Percentiles rank a stretch among this genome's conserved stretches.
phyloP scores from a whole-genome alignment of 495 filamentous ascomycete species.

The Darksidea phi region DNA sequence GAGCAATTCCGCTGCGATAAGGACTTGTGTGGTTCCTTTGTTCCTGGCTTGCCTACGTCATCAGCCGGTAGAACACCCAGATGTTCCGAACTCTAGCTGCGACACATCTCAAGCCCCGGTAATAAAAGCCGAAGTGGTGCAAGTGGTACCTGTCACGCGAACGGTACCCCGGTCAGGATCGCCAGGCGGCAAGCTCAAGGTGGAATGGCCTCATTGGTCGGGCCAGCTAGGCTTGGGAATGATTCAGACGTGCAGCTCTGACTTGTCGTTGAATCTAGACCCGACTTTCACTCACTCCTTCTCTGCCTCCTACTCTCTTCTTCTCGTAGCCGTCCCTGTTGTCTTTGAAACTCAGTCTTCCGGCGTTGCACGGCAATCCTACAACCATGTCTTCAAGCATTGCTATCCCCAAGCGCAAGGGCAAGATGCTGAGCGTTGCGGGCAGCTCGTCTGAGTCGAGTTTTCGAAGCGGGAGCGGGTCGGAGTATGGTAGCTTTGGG shows the following conservation, averaged over 20 bases:
- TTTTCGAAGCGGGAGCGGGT: not conserved
- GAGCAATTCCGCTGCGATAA: too few species aligned
- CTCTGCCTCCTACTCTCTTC: not conserved
- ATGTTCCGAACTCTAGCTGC: too few species aligned
- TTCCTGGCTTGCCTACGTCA: too few species aligned
- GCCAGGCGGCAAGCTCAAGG: constrained; percentile 5
- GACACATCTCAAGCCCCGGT: not conserved
- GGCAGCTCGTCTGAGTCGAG: not conserved
- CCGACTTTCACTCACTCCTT: not conserved
- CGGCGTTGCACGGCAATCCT: not conserved
- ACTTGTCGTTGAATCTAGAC: not conserved
- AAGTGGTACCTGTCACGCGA: not conserved
- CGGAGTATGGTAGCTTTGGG: constrained; percentile 20
- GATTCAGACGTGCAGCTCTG: not conserved
- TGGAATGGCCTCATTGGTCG: constrained; percentile 7
- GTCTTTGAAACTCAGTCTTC: not conserved
- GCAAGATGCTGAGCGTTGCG: constrained; percentile 17
- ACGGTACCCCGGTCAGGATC: not conserved
- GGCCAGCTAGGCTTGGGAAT: not conserved
- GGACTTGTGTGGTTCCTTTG: too few species aligned
- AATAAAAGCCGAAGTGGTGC: not conserved
- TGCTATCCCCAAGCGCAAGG: constrained; percentile 41
- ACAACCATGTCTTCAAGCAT: constrained; percentile 43
- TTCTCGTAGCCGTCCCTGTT: not conserved
- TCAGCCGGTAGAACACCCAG: too few species aligned